Evolutionary conservation across 140 eudicot genomes (phyloP), one percentile per base, ranked within the genome.

Genomic region (Flaveria floridana): DNA sequence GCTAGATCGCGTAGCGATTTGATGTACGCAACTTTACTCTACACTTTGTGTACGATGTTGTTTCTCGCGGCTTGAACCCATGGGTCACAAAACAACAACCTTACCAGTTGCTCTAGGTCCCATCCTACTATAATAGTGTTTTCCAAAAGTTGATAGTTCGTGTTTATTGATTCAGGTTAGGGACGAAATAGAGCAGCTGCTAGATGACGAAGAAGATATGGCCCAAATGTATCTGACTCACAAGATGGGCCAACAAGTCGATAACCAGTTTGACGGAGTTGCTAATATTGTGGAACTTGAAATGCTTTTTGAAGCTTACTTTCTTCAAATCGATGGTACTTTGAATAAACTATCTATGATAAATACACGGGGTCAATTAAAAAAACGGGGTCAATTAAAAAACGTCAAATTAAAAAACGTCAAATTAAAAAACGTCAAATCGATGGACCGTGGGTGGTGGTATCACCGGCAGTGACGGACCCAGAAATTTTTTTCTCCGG

Each of bases 131-230:
- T 34, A 3, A 4, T 5, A 5, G 41, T 34, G 41, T 53, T 15
- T 15, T 23, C 6, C 20, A 53, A 53, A 50, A 50, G 56, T 53
- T 6, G 2, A 53, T 53, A 15, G 9, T 15, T n/a, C 4, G 0
- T 3, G 8, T 4, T 53, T 53, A 53, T n/a, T 64, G 39, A 23
- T 64, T 78, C 87, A 90, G 97, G 95, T 88, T 25, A 86, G 97
- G 82, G 97, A 90, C 46, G 59, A 53, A 16, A 6, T 53, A 16
- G 59, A 53, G 59, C 59, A 53, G 16, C 16, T 53, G 25, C 59
- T 90, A 66, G 97, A 90, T 89, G 68, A 84, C 87, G 59, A 53
- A 5, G 23, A 20, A n/a, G 23, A 53, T 5, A n/a, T 53, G 59
- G 25, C 59, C 20, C 23, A 53, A 16, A 53, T n/a, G 59, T 16